These are phyloP conservation scores for Cordyceps militaris DNA, from an alignment of 2,329 filamentous ascomycete genomes.

Conservation along the genomic window DNA sequence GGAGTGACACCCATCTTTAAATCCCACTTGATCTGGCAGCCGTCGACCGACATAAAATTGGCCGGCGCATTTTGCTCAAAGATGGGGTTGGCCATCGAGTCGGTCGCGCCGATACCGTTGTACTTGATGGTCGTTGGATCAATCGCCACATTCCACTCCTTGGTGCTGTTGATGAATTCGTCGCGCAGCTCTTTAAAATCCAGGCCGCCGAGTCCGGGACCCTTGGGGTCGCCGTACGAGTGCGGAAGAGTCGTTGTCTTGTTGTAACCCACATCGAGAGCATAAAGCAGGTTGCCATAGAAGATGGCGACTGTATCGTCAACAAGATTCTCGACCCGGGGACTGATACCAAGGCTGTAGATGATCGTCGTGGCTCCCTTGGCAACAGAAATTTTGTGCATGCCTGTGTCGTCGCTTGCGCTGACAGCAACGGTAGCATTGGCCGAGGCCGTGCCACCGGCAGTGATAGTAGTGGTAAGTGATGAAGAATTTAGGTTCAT, in stretches of 20 bases:
- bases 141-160: constrained; percentile 24
- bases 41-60: constrained; percentile 29
- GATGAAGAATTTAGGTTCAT: constrained; percentile 4
- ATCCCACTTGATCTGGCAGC: constrained; percentile 31
- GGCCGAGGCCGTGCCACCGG: background rate
- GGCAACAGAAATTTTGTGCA: constrained; percentile 18
- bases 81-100: constrained; percentile 23
- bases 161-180: constrained; percentile 27
- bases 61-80: constrained; percentile 26
- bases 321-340: constrained; percentile 19
- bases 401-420: constrained; percentile 16
- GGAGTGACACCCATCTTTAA: constrained; percentile 26
- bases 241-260: constrained; percentile 20
- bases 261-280: constrained; percentile 29
- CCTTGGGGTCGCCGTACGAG: constrained; percentile 15
- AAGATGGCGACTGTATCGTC: constrained; percentile 35
- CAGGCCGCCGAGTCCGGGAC: constrained; percentile 15
- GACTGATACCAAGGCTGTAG: constrained; percentile 15
- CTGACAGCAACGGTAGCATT: background rate
- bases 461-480: constrained; percentile 15
- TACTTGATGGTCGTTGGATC: constrained; percentile 22
- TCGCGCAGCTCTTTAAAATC: constrained; percentile 22
- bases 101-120: constrained; percentile 16
- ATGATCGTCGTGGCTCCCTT: constrained; percentile 17
- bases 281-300: constrained; percentile 37